Base-by-base conservation (phyloP, 345 rosid genomes). In the Lagerstroemia speciosa region DNA sequence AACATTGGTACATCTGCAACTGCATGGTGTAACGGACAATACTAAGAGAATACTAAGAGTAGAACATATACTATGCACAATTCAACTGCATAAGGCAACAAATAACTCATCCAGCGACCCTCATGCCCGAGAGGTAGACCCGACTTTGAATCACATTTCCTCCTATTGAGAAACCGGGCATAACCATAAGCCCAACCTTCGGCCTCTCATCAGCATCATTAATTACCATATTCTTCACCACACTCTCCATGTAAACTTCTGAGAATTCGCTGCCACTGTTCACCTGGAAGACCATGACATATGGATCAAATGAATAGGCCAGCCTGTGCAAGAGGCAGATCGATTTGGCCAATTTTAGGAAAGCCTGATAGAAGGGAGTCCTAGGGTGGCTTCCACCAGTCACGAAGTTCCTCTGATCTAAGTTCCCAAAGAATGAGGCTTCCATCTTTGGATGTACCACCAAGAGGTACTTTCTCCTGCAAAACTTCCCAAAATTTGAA, bases 401-500 rank as follows among this genome's bases (percentile, higher is more conserved):
- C 19, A 74, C 69, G 34, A 69, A 74, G 27, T 74, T 74, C 38
- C 72, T 50, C 69, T 74, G 77, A 65, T 69, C 77, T 24, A 41
- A 55, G 60, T 74, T 69, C 29, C 77, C 77, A 8, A 74, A 74
- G 73, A 74, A 74, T 33, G 77, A 74, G 6, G 77, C 73, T 53
- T 74, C 77, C 73, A 74, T 74, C 65, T 74, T 74, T 24, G 73
- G 73, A 67, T 74, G 77, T 36, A 74, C 72, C 24, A 74, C 77
- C 62, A 69, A 33, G 30, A 74, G 69, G 65, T 69, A 74, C 61
- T 69, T 74, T 60, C 27, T 74, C 30, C 64, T 63, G 64, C 77
- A 74, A 17, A 69, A 74, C 34, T 52, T 74, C 60, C 77, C 77
- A 31, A 74, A 74, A 61, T 29, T 74, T 6, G 77, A 74, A 70